These are phyloP conservation scores for Spiraea crenata DNA, from an alignment of 331 rosid species.

Conservation along the genomic window DNA sequence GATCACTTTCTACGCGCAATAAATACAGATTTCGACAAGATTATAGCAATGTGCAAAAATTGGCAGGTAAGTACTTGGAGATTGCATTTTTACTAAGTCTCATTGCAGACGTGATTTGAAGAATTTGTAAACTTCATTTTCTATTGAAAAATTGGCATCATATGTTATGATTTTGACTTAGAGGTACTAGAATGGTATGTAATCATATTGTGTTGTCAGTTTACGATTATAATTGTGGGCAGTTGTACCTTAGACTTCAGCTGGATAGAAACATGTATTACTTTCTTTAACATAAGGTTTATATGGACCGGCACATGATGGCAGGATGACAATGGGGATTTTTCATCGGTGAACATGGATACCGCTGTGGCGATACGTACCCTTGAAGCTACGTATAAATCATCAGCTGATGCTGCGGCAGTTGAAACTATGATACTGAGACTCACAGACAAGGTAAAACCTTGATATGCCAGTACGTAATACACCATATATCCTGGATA, in stretches of 20 bases:
- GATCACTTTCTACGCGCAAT: slow-evolving; percentile 98
- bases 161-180: slow-evolving; percentile 1
- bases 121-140: background rate
- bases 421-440: slow-evolving; percentile 86
- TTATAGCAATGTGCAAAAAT: slow-evolving; percentile 93
- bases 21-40: slow-evolving; percentile 97
- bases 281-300: slow-evolving; percentile 7
- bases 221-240: background rate
- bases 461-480: background rate
- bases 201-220: background rate
- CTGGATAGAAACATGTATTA: background rate
- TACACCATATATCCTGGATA: background rate
- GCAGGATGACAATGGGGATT: slow-evolving; percentile 96
- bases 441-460: slow-evolving; percentile 78
- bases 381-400: slow-evolving; percentile 91
- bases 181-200: background rate
- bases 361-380: slow-evolving; percentile 99
- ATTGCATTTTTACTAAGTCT: slow-evolving; percentile 1
- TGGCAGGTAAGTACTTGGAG: slow-evolving; percentile 71
- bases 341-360: slow-evolving; percentile 95
- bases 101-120: background rate
- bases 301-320: slow-evolving; percentile 24
- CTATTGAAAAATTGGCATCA: background rate
- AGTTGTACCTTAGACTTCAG: background rate
- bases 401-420: slow-evolving; percentile 92